Evolutionary conservation across 1,139 yeast genomes (phyloP), one percentile per base, ranked within the genome.

Genomic region (Suhomyces maxii): DNA sequence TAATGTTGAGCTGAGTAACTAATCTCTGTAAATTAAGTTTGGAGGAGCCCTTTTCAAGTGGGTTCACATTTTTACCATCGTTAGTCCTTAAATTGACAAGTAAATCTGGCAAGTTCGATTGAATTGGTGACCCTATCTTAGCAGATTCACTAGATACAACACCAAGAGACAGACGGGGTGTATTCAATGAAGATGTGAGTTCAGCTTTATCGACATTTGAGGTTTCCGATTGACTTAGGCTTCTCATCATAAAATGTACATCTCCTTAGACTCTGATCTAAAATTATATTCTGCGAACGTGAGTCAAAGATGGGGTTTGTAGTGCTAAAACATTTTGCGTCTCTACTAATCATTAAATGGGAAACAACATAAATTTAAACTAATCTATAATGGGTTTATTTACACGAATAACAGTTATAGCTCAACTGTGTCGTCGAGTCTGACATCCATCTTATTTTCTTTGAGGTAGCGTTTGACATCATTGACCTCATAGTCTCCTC

Each of bases 401-500:
- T 18, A 18, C 23, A 18, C 6, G 23, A 2, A 18, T 18, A 28
- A 23, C 13, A 8, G 32, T 41, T 57, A 64, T 38, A 67, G 54
- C 41, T 61, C 61, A 8, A 63, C 62, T 26, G 53, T 57, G 37
- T 60, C 65, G 39, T 70, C 76, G 45, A 70, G 61, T 41, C 76
- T 59, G 36, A 71, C 76, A 50, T 69, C 71, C 72, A 70, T 68
- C 7, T 58, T 54, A 6, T 63, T 64, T 39, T 70, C 66, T 42
- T 73, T 69, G 60, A 91, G 75, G 54, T 76, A 82, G 34, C 77
- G 66, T 67, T 93, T 93, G 37, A 93, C 97, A 44, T 90, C 85
- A 46, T 79, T 77, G 11, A 93, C 98, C 12, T 89, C 84, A 65
- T 85, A 93, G 59, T 91, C 98, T 26, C 87, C 93, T 61, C 98